These are phyloP conservation scores for Pyrenochaeta sp. DNA, from an alignment of 2,329 filamentous ascomycete species.

Conservation along the genomic window DNA sequence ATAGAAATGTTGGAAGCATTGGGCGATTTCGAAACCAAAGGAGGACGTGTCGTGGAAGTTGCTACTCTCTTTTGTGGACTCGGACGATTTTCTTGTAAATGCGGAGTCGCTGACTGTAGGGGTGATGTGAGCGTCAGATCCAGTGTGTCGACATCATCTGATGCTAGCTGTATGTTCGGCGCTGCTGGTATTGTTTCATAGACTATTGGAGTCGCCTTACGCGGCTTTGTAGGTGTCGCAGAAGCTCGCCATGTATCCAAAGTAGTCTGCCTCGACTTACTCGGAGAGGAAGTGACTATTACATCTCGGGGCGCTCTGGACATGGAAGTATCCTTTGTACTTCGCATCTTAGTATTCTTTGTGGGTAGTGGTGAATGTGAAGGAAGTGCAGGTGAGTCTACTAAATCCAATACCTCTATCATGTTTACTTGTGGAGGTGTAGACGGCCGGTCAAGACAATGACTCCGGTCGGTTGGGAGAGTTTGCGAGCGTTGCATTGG, in stretches of 20 bases:
- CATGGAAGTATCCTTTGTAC: conserved; percentile 3
- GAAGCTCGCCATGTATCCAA: conserved; percentile 42
- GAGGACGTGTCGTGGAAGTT: conserved; percentile 21
- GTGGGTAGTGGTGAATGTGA: conserved; percentile 33
- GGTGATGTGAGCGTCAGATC: conserved; percentile 43
- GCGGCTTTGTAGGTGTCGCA: conserved; percentile 32
- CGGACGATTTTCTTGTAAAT: not conserved
- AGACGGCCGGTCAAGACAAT: conserved; percentile 16
- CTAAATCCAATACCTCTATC: conserved; percentile 41
- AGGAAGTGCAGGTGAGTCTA: conserved; percentile 29
- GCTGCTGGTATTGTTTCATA: conserved; percentile 21
- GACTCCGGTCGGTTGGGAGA: conserved; percentile 27
- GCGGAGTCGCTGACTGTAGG: not conserved
- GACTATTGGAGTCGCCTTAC: conserved; percentile 4
- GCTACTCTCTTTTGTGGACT: conserved; percentile 8
- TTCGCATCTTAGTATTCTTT: conserved; percentile 33
- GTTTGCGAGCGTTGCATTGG: conserved; percentile 48
- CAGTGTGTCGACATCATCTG: conserved; percentile 33
- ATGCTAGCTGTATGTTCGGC: conserved; percentile 18
- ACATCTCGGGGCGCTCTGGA: conserved; percentile 13
- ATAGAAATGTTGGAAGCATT: conserved; percentile 29
- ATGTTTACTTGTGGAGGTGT: conserved; percentile 25
- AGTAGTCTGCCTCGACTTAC: conserved; percentile 38
- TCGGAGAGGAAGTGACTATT: conserved; percentile 28
- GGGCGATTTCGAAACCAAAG: conserved; percentile 36